Evolutionary conservation across 768 basidiomycete genomes (phyloP).

Genomic region (Suillus hirtellus): DNA sequence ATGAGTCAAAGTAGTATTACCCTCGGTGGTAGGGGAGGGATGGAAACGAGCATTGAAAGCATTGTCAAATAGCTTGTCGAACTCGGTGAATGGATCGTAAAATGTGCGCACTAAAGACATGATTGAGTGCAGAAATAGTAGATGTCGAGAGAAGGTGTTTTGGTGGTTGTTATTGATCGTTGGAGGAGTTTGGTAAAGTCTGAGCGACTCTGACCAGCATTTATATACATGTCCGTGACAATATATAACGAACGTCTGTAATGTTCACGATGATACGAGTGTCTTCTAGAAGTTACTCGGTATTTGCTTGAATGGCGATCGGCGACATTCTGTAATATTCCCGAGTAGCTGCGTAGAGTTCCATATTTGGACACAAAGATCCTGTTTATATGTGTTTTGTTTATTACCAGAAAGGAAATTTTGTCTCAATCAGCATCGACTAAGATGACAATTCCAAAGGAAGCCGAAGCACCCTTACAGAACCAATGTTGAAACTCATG

Average conservation of each 20-base stretch:
- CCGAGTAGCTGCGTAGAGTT: not conserved
- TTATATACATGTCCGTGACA: not conserved
- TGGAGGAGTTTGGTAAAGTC: not conserved
- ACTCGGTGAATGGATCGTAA: slow-evolving; percentile 40
- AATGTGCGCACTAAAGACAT: slow-evolving; percentile 27
- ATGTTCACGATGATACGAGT: not conserved
- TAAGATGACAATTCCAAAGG: no score
- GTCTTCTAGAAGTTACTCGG: not conserved
- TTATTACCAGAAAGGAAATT: not conserved
- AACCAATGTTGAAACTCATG: no score
- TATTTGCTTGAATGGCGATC: not conserved
- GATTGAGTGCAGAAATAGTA: not conserved
- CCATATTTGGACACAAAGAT: not conserved
- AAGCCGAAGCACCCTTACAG: no score
- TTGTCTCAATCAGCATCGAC: no score
- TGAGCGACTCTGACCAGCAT: not conserved
- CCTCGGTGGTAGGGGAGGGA: slow-evolving; percentile 15
- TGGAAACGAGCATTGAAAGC: slow-evolving; percentile 29
- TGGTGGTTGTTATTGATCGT: not conserved
- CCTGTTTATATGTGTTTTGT: not conserved
- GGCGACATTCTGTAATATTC: not conserved
- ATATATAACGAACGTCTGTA: not conserved
- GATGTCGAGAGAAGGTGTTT: no score
- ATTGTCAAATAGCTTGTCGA: slow-evolving; percentile 45
- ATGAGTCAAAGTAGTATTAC: slow-evolving; percentile 9